A percentile compares a stretch with the other conserved stretches of the same genome.
phyloP scores from a whole-genome alignment of 768 basidiomycete genomes.

The Neoboletus magnificus region DNA sequence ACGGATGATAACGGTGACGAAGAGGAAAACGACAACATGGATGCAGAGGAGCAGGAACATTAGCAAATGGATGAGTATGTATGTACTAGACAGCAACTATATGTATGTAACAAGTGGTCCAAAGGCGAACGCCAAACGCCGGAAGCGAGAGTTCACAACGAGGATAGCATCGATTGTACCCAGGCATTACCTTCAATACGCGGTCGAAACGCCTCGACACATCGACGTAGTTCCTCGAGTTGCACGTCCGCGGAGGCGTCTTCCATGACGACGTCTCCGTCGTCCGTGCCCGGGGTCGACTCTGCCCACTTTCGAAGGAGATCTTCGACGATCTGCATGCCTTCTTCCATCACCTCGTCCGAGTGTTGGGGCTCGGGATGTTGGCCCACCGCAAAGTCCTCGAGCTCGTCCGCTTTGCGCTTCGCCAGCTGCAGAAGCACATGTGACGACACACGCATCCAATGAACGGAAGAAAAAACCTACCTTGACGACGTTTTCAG shows the following conservation, averaged over 20 bases:
- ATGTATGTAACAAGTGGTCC: neutral
- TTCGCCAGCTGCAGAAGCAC: constrained; percentile 65
- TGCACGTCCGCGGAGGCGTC: constrained; percentile 41
- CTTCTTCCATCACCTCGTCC: constrained; percentile 67
- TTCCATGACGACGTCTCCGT: constrained; percentile 49
- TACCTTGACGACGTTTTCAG: constrained; percentile 88
- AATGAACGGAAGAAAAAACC: constrained; percentile 3
- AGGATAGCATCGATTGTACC: constrained; percentile 58
- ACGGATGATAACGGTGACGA: constrained; percentile 1
- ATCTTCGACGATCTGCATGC: constrained; percentile 75
- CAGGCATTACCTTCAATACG: constrained; percentile 77
- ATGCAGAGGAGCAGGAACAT: constrained; percentile 7
- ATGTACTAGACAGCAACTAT: constrained; percentile 9
- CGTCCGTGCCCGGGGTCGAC: constrained; percentile 33
- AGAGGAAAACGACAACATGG: constrained; percentile 8
- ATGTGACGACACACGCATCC: neutral
- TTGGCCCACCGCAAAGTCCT: constrained; percentile 64
- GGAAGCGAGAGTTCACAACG: constrained; percentile 27
- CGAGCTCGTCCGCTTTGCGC: constrained; percentile 86
- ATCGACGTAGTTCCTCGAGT: constrained; percentile 49
- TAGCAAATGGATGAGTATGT: constrained; percentile 12
- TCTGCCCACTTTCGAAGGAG: constrained; percentile 68
- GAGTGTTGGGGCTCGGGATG: constrained; percentile 45
- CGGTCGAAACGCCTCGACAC: constrained; percentile 62
- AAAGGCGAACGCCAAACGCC: neutral